phyloP scores from a whole-genome alignment of 176 grass and related monocot genomes.

The Musa schizocarpa region DNA sequence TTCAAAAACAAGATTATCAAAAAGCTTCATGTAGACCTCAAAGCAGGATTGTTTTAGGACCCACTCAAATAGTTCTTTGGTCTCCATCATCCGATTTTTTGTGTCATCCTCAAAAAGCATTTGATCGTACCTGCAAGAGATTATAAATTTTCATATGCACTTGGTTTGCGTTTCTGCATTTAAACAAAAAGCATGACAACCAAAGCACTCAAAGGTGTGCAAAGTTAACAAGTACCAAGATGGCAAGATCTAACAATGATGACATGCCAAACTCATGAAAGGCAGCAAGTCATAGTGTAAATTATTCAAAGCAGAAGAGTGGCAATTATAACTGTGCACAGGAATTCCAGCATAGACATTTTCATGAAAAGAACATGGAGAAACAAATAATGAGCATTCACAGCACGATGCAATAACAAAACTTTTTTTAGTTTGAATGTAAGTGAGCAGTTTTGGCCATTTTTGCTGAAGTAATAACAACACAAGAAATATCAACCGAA shows the following conservation, averaged over 20 bases:
- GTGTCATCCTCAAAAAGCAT: slow-evolving; percentile 87
- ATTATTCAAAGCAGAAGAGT: background rate
- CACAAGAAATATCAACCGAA: no score
- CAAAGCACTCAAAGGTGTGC: background rate
- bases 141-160: background rate
- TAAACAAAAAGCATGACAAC: background rate
- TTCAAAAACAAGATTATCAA: background rate
- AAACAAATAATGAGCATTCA: background rate
- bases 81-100: slow-evolving; percentile 94
- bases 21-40: slow-evolving; percentile 42
- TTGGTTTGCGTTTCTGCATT: background rate
- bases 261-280: background rate
- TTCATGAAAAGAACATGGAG: background rate
- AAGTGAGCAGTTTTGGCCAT: no score
- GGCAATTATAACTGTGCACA: background rate
- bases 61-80: slow-evolving; percentile 93
- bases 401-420: no score
- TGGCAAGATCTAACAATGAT: no score
- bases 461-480: no score
- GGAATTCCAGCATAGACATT: background rate
- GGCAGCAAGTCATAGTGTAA: background rate
- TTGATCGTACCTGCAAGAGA: slow-evolving; percentile 64
- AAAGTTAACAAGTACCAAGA: background rate
- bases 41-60: slow-evolving; percentile 91
- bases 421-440: no score